A percentile compares a stretch with the other conserved stretches of the same genome.
Conservation (phyloP, 306 rosid genomes). For the Sesbania bispinosa region DNA sequence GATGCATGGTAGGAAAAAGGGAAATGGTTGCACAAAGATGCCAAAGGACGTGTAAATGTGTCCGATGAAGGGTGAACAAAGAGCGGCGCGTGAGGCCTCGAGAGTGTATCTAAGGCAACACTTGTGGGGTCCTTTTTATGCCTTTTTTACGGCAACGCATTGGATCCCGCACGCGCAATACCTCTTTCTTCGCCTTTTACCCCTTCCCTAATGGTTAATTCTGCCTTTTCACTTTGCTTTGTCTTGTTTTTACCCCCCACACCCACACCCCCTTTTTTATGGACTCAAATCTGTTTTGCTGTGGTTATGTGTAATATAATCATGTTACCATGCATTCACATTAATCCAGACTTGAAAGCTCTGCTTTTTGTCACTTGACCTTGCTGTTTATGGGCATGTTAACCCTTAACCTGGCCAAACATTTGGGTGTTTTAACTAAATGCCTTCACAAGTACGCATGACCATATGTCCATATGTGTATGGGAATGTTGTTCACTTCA, state of each 20-base stretch:
- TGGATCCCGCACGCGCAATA: constrained; percentile 35
- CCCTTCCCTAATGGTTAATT: neutral
- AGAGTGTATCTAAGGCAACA: constrained; percentile 31
- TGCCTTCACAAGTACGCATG: no score
- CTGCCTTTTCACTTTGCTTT: neutral
- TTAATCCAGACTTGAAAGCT: neutral
- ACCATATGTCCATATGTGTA: no score
- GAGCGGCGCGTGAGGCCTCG: constrained; percentile 84
- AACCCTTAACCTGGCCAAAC: no score
- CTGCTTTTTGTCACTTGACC: neutral
- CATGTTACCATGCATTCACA: constrained; percentile 7
- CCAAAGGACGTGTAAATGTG: constrained; percentile 13
- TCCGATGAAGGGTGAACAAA: constrained; percentile 38
- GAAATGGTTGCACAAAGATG: neutral
- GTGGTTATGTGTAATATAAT: neutral
- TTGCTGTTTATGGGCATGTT: neutral
- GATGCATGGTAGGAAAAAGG: neutral
- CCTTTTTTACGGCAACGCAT: constrained; percentile 20
- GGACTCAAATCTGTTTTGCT: neutral
- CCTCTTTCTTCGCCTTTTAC: neutral
- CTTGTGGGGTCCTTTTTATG: neutral
- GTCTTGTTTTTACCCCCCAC: neutral
- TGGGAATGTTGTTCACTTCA: no score
- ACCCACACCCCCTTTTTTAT: neutral
- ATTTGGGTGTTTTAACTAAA: no score